Evolutionary conservation across 495 filamentous ascomycete species (phyloP), one percentile per base, ranked within the genome.

Genomic region (Echria macrotheca): DNA sequence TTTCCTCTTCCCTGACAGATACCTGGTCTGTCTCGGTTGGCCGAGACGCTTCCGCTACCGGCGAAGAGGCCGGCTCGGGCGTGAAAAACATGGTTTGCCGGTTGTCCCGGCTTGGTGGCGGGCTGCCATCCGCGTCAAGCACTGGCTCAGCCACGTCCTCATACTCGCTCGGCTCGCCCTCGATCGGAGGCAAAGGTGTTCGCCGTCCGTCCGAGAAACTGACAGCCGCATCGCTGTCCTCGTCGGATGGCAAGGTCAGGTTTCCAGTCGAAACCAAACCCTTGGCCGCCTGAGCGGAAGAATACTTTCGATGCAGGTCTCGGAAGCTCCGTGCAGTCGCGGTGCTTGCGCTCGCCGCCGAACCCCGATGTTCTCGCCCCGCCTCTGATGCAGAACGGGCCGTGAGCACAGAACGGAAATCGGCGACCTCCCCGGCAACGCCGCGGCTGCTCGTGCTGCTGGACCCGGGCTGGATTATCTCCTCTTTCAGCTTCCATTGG

Each of bases 161-260:
- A 6, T 12, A 57, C 55, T 50, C 47, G 28, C 42, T 42, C 24
- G 53, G 45, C 48, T 75, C 70, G 29, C 69, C 70, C 35, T 76
- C 73, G 12, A 76, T 70, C 0, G 72, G 72, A 5, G 74, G 74
- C 15, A 80, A 57, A 3, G 76, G 76, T 4, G 77, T 77, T 14
- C 67, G 69, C 36, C 74, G 64, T 11, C 77, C 77, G 21, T 81
- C 77, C 0, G 75, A 81, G 35, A 78, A 72, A 56, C 75, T 79
- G 12, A 74, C 38, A 1, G 76, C 77, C 7, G 70, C 76, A 25
- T 79, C 75, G 49, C 75, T 79, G 48, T 81, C 77, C 33, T 77
- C 76, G 47, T 80, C 76, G 5, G 68, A 75, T 2, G 68, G 69
- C 12, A 74, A 57, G 9, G 63, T 57, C 22, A 72, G 61, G 44